These are phyloP conservation scores for Schoenoplectus tabernaemontani DNA, from an alignment of 202 grass and related monocot genomes.

Conservation along the genomic window DNA sequence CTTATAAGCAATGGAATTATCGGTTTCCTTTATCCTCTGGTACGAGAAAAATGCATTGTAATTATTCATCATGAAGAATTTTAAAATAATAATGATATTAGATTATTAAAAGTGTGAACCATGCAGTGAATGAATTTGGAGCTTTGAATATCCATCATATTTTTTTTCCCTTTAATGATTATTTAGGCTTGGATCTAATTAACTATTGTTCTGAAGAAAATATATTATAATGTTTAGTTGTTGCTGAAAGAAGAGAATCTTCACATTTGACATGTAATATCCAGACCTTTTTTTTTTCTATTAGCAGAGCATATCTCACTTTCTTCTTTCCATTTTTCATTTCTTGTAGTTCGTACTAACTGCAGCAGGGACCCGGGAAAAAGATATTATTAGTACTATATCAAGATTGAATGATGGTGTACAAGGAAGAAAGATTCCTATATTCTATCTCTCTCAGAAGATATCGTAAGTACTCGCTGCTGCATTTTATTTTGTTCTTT, in stretches of 20 bases:
- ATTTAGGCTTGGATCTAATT: not conserved
- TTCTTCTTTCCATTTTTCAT: slow-evolving; percentile 3
- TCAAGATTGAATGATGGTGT: slow-evolving; percentile 37
- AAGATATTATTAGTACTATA: slow-evolving; percentile 53
- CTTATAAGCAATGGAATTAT: slow-evolving; percentile 86
- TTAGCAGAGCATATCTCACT: not conserved
- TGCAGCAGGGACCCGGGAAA: slow-evolving; percentile 65
- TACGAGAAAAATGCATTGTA: slow-evolving; percentile 26
- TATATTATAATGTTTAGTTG: not conserved
- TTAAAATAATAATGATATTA: not conserved
- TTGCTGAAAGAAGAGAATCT: not conserved
- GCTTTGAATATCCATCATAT: not conserved
- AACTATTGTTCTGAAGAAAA: not conserved
- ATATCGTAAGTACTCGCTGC: slow-evolving; percentile 55
- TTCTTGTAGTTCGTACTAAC: slow-evolving; percentile 83
- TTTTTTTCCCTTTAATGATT: not conserved
- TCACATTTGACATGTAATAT: not conserved
- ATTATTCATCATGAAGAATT: not conserved
- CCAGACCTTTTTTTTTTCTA: not conserved
- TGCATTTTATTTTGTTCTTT: not conserved
- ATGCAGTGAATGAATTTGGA: not conserved
- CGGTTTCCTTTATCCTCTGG: slow-evolving; percentile 93
- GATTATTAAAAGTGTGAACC: not conserved
- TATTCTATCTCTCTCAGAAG: slow-evolving; percentile 66
- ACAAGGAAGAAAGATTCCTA: slow-evolving; percentile 59